Evolutionary conservation across 1,139 yeast species (phyloP).

Genomic region (Kazachstania sp.): DNA sequence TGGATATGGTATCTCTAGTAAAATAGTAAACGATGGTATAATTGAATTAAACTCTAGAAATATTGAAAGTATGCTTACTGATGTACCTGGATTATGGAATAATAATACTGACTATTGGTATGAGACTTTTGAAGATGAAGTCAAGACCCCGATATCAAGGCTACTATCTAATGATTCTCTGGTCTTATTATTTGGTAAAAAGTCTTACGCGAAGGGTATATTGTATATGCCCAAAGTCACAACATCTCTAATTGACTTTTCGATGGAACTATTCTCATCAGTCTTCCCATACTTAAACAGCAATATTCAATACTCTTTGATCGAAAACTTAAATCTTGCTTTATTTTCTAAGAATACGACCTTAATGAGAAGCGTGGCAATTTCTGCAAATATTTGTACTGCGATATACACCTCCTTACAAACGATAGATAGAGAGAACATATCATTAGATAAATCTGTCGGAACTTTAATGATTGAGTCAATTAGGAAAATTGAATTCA

Average conservation of each 20-base stretch:
- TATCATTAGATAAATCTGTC: slow-evolving; percentile 39
- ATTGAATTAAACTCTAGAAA: slow-evolving; percentile 31
- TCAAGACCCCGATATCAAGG: slow-evolving; percentile 34
- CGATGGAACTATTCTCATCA: slow-evolving; percentile 66
- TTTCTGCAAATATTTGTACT: slow-evolving; percentile 52
- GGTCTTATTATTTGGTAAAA: slow-evolving; percentile 27
- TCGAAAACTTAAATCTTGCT: slow-evolving; percentile 67
- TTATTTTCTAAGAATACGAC: slow-evolving; percentile 33
- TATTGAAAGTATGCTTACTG: slow-evolving; percentile 3
- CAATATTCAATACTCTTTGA: slow-evolving; percentile 75
- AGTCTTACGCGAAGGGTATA: slow-evolving; percentile 24
- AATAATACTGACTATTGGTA: slow-evolving; percentile 31
- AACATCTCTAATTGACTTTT: slow-evolving; percentile 61
- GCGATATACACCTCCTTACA: slow-evolving; percentile 54
- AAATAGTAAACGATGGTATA: slow-evolving; percentile 30
- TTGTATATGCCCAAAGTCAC: slow-evolving; percentile 33
- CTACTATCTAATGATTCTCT: slow-evolving; percentile 36
- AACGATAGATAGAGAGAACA: slow-evolving; percentile 19
- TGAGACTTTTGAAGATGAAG: slow-evolving; percentile 31
- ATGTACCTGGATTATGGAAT: slow-evolving; percentile 18
- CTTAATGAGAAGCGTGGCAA: slow-evolving; percentile 40
- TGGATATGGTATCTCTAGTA: slow-evolving; percentile 40
- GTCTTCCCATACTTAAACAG: slow-evolving; percentile 67
- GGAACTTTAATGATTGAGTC: slow-evolving; percentile 49
- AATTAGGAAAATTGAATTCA: slow-evolving; percentile 40